Conservation (phyloP, 108 stramenopile genomes). For the Nitzschia sp. region DNA sequence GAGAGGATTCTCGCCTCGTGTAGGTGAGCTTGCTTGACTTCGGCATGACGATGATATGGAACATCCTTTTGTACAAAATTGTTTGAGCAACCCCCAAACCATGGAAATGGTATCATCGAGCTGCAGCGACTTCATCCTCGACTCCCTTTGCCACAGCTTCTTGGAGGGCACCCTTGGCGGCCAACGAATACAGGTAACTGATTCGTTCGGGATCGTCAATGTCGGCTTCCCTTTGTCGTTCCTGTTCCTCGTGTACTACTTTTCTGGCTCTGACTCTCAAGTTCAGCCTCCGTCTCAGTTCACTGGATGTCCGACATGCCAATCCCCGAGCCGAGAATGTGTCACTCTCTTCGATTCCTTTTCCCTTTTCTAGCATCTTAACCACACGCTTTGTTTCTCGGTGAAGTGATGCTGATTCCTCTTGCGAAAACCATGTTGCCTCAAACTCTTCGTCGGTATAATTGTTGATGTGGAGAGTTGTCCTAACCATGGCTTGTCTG, state of each 20-base stretch:
- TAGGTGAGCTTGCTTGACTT: no score
- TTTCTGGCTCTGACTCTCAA: background rate
- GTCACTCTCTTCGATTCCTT: background rate
- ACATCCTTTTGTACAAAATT: no score
- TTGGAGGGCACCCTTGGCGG: background rate
- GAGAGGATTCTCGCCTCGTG: no score
- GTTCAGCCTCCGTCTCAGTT: background rate
- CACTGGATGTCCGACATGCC: conserved; percentile 1
- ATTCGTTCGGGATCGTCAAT: conserved; percentile 1
- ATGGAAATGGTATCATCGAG: no score
- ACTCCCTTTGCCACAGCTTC: background rate
- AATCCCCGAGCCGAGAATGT: background rate
- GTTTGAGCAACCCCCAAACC: no score
- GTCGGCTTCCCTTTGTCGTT: conserved; percentile 1
- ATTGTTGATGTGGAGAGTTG: conserved; percentile 3
- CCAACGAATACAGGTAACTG: background rate
- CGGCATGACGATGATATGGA: no score
- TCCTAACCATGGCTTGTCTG: background rate
- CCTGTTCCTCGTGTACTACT: conserved; percentile 5
- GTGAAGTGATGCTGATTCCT: background rate
- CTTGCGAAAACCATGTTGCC: conserved; percentile 7
- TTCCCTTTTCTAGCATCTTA: conserved; percentile 5
- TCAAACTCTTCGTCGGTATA: conserved; percentile 5
- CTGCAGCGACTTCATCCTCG: conserved; percentile 2
- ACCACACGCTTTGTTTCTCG: background rate